phyloP scores from a whole-genome alignment of 495 filamentous ascomycete genomes.

The Daldinia childiae region DNA sequence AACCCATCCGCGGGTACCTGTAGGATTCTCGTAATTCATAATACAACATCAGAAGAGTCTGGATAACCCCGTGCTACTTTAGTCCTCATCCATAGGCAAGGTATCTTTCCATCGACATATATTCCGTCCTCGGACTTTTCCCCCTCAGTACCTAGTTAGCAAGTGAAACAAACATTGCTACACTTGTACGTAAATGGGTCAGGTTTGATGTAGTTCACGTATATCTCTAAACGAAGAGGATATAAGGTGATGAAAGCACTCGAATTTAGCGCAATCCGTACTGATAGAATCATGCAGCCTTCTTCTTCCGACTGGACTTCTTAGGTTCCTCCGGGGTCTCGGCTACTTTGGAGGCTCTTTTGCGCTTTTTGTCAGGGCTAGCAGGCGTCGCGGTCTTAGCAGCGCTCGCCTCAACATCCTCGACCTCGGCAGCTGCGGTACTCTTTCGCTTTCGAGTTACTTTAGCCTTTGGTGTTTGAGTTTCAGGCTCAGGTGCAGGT shows the following conservation, averaged over 20 bases:
- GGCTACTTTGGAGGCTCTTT: slow-evolving; percentile 60
- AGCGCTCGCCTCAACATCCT: slow-evolving; percentile 49
- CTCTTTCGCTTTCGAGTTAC: slow-evolving; percentile 61
- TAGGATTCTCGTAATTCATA: slow-evolving; percentile 37
- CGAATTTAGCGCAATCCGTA: background rate
- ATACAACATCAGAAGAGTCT: slow-evolving; percentile 32
- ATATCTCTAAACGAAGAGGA: background rate
- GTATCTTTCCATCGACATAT: background rate
- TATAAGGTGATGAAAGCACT: background rate
- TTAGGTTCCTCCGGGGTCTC: slow-evolving; percentile 59
- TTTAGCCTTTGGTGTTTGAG: slow-evolving; percentile 61
- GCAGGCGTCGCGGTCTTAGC: slow-evolving; percentile 63
- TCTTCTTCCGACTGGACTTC: slow-evolving; percentile 64
- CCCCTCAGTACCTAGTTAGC: background rate
- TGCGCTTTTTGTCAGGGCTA: slow-evolving; percentile 73
- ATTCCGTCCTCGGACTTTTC: background rate
- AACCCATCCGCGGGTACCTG: slow-evolving; percentile 2
- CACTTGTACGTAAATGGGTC: background rate
- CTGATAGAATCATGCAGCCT: slow-evolving; percentile 18
- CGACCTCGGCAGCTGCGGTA: slow-evolving; percentile 59
- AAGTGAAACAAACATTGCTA: background rate
- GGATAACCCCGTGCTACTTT: background rate
- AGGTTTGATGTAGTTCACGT: background rate
- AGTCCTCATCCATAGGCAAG: background rate
- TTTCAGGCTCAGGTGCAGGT: slow-evolving; percentile 51